Evolutionary conservation across 441 rosid species (phyloP).

Genomic region (Populus trichocarpa): DNA sequence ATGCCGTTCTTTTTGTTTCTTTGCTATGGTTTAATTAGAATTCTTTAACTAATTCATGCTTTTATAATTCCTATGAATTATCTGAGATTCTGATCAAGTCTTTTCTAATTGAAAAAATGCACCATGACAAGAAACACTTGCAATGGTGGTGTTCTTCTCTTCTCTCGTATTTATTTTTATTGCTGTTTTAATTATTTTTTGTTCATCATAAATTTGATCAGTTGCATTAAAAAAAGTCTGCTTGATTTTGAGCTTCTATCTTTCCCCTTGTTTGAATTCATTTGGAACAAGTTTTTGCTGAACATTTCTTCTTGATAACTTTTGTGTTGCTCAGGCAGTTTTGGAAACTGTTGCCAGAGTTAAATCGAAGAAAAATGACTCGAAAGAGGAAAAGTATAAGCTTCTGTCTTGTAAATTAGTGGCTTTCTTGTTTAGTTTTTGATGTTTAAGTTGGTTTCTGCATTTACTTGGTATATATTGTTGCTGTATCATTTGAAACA

Average conservation of each 20-base stretch:
- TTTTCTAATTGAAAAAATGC: not conserved
- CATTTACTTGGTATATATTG: not conserved
- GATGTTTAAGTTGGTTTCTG: not conserved
- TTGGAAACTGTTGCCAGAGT: constrained; percentile 87
- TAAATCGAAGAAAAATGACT: constrained; percentile 75
- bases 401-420: constrained; percentile 4
- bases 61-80: not conserved
- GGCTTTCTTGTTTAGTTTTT: not conserved
- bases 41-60: not conserved
- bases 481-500: not conserved
- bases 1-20: not conserved
- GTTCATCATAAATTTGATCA: not conserved
- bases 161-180: not conserved
- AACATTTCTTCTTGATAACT: constrained; percentile 9
- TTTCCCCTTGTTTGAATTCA: not conserved
- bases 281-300: constrained; percentile 11
- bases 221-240: not conserved
- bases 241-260: not conserved
- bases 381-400: constrained; percentile 68
- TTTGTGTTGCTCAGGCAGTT: constrained; percentile 52
- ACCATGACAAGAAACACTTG: too few relatives aligned
- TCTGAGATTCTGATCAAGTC: not conserved
- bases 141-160: not conserved
- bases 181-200: too few relatives aligned
- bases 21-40: too few relatives aligned